Conservation (phyloP, 129 eudicot species). For the Flaveria brownii region DNA sequence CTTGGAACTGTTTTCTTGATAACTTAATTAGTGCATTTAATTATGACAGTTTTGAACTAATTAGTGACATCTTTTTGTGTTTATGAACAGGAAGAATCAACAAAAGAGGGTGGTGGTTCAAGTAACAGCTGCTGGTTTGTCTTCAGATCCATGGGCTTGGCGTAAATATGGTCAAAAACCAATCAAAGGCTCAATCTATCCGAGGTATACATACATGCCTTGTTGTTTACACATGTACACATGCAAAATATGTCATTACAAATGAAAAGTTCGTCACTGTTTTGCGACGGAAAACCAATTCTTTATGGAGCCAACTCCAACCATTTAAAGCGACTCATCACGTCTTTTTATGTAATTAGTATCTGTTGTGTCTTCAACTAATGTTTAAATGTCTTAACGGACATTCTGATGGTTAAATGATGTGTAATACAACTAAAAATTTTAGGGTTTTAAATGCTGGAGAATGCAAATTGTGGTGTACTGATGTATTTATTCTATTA, state of each 20-base stretch:
- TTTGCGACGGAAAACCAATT: no score
- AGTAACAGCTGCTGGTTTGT: slow-evolving; percentile 59
- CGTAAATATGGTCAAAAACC: slow-evolving; percentile 95
- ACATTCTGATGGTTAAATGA: no score
- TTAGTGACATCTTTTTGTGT: slow-evolving; percentile 1
- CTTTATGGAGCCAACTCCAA: no score
- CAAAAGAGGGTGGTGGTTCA: slow-evolving; percentile 71
- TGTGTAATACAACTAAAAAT: no score
- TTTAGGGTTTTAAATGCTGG: no score
- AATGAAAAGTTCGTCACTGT: no score
- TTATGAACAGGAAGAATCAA: slow-evolving; percentile 68
- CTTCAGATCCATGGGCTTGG: slow-evolving; percentile 97
- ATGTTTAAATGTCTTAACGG: no score
- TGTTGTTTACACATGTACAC: not conserved
- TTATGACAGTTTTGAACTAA: not conserved
- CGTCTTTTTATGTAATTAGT: no score
- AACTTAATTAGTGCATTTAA: not conserved
- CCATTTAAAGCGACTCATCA: no score
- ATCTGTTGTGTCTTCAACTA: no score
- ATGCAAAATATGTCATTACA: not conserved
- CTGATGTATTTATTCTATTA: no score
- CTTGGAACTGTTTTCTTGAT: not conserved
- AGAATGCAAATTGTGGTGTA: no score
- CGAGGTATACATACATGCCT: slow-evolving; percentile 50
- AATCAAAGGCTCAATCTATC: slow-evolving; percentile 91